phyloP scores from a whole-genome alignment of 1,284 basidiomycete species.

The Boletus smithii region DNA sequence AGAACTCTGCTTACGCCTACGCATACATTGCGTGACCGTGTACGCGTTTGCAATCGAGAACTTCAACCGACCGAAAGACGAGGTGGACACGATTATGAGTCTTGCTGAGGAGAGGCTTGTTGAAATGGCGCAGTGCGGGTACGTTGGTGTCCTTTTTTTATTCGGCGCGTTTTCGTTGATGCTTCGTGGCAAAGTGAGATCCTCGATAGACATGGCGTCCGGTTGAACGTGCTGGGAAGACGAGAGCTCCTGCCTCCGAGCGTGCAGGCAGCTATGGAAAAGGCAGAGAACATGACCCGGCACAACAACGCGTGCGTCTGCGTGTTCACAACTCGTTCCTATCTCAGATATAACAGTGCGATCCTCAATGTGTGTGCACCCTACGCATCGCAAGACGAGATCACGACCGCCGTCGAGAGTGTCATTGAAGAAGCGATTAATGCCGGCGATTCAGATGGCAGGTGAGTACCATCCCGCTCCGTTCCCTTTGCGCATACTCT shows the following conservation, averaged over 20 bases:
- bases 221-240: conserved; percentile 82
- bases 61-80: conserved; percentile 84
- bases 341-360: conserved; percentile 50
- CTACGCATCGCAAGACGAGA: conserved; percentile 91
- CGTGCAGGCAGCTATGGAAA: conserved; percentile 68
- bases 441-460: conserved; percentile 35
- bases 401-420: conserved; percentile 70
- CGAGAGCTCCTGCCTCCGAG: conserved; percentile 72
- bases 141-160: too few species aligned
- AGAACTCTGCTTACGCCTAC: conserved; percentile 76
- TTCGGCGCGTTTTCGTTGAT: too few species aligned
- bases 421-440: conserved; percentile 51
- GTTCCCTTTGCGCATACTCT: not conserved
- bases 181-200: conserved; percentile 61
- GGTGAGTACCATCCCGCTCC: conserved; percentile 23
- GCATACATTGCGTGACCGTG: conserved; percentile 81
- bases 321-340: not conserved
- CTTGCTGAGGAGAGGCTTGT: conserved; percentile 80
- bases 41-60: conserved; percentile 99
- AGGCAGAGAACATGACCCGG: conserved; percentile 79
- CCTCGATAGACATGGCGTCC: conserved; percentile 77
- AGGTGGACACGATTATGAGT: conserved; percentile 86
- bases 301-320: conserved; percentile 57
- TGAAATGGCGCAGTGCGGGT: conserved; percentile 86
- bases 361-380: conserved; percentile 95